These are phyloP conservation scores for Chaetomiaceae sp. DNA, from an alignment of 2,329 filamentous ascomycete species.

Conservation along the genomic window DNA sequence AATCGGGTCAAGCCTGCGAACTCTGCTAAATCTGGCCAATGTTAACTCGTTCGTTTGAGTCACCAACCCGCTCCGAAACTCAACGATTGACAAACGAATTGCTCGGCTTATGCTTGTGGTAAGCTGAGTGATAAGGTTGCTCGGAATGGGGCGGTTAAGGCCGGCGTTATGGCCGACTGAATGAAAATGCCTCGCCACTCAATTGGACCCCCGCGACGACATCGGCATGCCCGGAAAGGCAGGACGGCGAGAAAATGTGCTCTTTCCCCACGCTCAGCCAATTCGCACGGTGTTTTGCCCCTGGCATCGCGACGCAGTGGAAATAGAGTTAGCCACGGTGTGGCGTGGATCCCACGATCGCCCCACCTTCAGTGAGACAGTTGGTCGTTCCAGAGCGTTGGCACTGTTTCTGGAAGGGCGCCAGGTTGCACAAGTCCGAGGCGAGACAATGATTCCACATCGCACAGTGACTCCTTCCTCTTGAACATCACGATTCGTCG, in stretches of 20 bases:
- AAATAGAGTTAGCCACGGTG: conserved; percentile 10
- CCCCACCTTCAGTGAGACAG: not conserved
- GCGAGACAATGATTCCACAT: too few relatives aligned
- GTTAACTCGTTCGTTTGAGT: too few relatives aligned
- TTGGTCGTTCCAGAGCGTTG: too few relatives aligned
- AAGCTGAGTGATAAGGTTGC: too few relatives aligned
- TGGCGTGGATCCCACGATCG: not conserved
- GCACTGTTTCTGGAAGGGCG: too few relatives aligned
- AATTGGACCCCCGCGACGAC: conserved; percentile 2
- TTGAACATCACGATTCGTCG: too few relatives aligned
- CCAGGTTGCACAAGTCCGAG: too few relatives aligned
- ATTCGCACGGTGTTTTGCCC: conserved; percentile 1
- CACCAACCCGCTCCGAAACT: not conserved
- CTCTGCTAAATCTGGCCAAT: too few relatives aligned
- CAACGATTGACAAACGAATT: not conserved
- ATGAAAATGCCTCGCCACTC: conserved; percentile 16
- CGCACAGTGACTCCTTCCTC: too few relatives aligned
- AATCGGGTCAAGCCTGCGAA: too few relatives aligned
- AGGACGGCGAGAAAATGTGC: not conserved
- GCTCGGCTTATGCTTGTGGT: too few relatives aligned
- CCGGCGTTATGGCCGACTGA: conserved; percentile 7
- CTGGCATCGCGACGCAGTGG: not conserved
- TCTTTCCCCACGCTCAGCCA: not conserved
- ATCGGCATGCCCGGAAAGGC: conserved; percentile 11
- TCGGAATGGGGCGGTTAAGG: conserved; percentile 11